phyloP scores from a whole-genome alignment of 2,329 filamentous ascomycete species.

The Beauveria pseudobassiana region DNA sequence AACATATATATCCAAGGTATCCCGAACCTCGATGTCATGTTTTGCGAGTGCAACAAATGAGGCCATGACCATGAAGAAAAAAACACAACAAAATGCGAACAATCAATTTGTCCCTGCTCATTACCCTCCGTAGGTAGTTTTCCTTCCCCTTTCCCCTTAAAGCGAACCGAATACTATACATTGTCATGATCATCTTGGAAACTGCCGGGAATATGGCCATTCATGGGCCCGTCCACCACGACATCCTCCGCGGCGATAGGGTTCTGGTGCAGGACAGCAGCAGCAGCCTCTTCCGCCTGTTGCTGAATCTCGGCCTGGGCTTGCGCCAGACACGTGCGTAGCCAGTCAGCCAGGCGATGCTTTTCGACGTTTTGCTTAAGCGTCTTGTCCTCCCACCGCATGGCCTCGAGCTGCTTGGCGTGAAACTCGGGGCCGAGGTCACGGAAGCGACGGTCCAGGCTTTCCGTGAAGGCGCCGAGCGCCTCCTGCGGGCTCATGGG shows the following conservation, averaged over 20 bases:
- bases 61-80: neutral
- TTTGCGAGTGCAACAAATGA: too few species aligned
- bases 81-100: neutral
- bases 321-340: slow-evolving; percentile 29
- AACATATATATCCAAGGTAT: neutral
- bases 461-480: slow-evolving; percentile 53
- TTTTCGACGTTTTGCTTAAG: slow-evolving; percentile 60
- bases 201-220: slow-evolving; percentile 10
- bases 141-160: neutral
- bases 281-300: slow-evolving; percentile 21
- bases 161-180: neutral
- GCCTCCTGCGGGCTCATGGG: slow-evolving; percentile 45
- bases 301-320: slow-evolving; percentile 29
- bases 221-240: slow-evolving; percentile 8
- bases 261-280: neutral
- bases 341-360: slow-evolving; percentile 64
- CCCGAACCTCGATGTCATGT: neutral
- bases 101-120: neutral
- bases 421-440: slow-evolving; percentile 56
- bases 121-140: neutral
- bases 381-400: slow-evolving; percentile 62
- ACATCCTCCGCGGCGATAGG: neutral
- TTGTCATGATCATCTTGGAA: slow-evolving; percentile 2
- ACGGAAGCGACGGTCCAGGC: slow-evolving; percentile 53
- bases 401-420: slow-evolving; percentile 61